Conservation (phyloP, 345 rosid genomes). For the Hibiscus trionum region DNA sequence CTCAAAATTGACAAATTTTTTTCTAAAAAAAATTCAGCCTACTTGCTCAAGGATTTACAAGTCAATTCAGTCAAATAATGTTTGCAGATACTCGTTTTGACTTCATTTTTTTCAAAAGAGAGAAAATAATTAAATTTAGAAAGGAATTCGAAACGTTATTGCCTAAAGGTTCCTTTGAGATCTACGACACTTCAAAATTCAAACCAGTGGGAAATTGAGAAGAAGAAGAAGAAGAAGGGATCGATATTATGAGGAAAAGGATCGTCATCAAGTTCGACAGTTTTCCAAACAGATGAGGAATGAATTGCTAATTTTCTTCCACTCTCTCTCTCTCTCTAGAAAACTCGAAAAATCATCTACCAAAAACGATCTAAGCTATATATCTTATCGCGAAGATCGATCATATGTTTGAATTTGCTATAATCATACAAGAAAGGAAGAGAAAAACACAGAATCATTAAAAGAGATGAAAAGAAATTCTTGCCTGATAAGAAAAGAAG, state of each 20-base stretch:
- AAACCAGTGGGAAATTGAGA: background rate
- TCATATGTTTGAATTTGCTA: background rate
- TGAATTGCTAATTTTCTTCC: background rate
- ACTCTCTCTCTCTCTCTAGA: background rate
- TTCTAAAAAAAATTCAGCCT: background rate
- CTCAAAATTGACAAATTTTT: background rate
- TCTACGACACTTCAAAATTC: background rate
- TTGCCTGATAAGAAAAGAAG: background rate
- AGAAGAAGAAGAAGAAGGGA: background rate
- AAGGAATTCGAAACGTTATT: constrained; percentile 1
- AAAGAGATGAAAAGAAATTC: background rate
- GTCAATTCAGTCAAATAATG: background rate
- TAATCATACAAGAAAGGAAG: background rate
- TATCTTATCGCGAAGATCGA: background rate
- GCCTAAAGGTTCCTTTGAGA: background rate
- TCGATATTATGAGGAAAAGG: background rate
- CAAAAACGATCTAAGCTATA: background rate
- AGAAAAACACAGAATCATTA: background rate
- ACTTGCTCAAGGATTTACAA: background rate
- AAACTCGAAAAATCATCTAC: background rate
- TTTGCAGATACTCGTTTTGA: background rate
- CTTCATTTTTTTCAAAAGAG: background rate
- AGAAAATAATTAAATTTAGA: background rate
- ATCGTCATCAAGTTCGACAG: background rate
- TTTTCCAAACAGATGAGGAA: background rate